phyloP scores from a whole-genome alignment of 208 protist genomes.

The Strigomonas culicis region DNA sequence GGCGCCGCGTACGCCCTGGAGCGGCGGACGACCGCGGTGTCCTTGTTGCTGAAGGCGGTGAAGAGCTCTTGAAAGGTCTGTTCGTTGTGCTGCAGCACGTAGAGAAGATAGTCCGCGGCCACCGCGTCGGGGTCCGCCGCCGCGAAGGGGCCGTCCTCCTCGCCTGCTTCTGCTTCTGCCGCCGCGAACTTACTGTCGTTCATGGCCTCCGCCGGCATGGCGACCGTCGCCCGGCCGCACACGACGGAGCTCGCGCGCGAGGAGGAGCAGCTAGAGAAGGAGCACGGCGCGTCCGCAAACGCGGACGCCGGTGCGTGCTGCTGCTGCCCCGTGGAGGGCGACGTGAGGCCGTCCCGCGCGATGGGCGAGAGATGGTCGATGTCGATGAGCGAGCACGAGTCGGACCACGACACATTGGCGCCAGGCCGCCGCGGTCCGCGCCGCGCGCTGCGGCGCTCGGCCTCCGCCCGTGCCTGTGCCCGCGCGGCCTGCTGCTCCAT shows the following conservation, averaged over 20 bases:
- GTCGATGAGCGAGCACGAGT: not conserved
- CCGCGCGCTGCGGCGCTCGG: not conserved
- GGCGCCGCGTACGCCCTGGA: not conserved
- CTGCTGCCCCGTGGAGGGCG: not conserved
- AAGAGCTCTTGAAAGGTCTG: conserved; percentile 57
- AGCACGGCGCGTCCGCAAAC: not conserved
- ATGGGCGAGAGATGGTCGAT: not conserved
- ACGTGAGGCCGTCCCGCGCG: not conserved
- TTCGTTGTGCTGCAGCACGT: conserved; percentile 57
- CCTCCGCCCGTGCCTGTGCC: not conserved
- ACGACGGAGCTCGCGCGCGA: not conserved
- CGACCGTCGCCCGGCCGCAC: not conserved
- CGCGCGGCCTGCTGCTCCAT: not conserved
- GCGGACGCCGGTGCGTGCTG: not conserved
- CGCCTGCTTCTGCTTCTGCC: not conserved
- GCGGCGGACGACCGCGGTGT: not conserved
- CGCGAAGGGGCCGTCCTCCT: not conserved
- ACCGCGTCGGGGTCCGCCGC: not conserved
- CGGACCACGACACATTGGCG: not conserved
- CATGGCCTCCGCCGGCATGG: not conserved
- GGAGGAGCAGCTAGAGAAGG: not conserved
- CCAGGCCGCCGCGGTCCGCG: not conserved
- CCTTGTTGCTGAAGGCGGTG: not conserved
- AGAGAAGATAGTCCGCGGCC: conserved; percentile 11
- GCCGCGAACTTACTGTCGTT: not conserved